Base-by-base conservation (phyloP, 768 basidiomycete species). In the Hygrocybe punicea region DNA sequence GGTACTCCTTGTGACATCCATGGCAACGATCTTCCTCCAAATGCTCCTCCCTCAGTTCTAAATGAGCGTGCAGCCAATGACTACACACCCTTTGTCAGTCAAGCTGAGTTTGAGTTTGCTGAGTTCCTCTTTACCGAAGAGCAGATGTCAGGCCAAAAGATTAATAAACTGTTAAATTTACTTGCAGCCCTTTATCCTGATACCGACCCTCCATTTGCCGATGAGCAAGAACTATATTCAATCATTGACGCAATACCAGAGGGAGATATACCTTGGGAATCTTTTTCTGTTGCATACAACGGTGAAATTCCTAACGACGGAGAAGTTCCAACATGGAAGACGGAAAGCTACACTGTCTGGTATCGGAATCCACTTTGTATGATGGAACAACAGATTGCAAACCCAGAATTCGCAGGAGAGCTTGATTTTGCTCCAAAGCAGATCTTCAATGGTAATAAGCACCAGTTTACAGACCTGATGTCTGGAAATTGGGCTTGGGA, bases 401-500 rank as follows among this genome's bases (percentile, higher is more conserved):
- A 75, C 47, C 67, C 71, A 0, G 74, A 75, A n/a, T 74, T 74
- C 49, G 55, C 62, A 0, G 64, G 58, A 1, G 59, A 70, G 17
- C 69, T 74, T 11, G 74, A 78, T 55, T 64, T 60, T 46, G 60
- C 63, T 3, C 72, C 76, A 0, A 69, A 71, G 44, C 57, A 63
- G 10, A 64, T 69, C 6, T 60, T 62, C 33, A 67, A 69, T n/a
- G 48, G 53, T 0, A 49, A 65, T 7, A 63, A 66, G 19, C 58
- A 68, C 0, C 64, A 61, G 6, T 75, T 62, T 53, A 44, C 39
- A 2, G 65, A 78, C 61, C 61, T 79, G 16, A 77, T 78, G 73
- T 76, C 74, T 14, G 40, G 40, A 19, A 42, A 42, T 42, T 42
- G 40, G 40, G 40, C 40, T 16, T 42, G 40, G 40, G 40, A 42